Evolutionary conservation across 1,284 basidiomycete genomes (phyloP).

Genomic region (Neolentinus lepideus): DNA sequence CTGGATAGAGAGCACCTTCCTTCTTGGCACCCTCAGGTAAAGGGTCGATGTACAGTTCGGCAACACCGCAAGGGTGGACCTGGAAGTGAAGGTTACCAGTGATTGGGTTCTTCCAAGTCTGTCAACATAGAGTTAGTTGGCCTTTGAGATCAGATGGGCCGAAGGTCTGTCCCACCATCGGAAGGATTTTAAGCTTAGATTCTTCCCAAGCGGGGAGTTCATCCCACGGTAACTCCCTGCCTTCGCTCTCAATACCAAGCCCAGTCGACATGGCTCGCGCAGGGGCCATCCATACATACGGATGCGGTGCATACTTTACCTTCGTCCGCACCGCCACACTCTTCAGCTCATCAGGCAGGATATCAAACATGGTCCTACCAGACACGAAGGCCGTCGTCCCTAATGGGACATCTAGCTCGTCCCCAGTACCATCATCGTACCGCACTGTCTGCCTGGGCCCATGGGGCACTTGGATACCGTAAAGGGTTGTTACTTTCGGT

Average conservation of each 20-base stretch:
- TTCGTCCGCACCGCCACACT: constrained; percentile 74
- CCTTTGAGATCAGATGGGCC: background rate
- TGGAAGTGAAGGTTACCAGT: constrained; percentile 74
- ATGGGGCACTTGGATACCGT: constrained; percentile 69
- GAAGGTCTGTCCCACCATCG: constrained; percentile 42
- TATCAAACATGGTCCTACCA: constrained; percentile 82
- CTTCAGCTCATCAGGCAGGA: constrained; percentile 69
- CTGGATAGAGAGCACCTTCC: constrained; percentile 61
- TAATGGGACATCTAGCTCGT: constrained; percentile 75
- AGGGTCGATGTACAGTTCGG: constrained; percentile 53
- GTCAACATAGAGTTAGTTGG: background rate
- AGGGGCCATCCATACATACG: constrained; percentile 82
- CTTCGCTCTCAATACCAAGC: constrained; percentile 73
- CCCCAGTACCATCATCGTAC: constrained; percentile 88
- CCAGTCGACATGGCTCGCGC: constrained; percentile 68
- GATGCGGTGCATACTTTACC: constrained; percentile 70
- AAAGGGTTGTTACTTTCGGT: constrained; percentile 87
- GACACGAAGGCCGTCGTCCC: constrained; percentile 83
- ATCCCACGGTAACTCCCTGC: constrained; percentile 54
- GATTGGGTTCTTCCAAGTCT: constrained; percentile 83
- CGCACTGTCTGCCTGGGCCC: constrained; percentile 63
- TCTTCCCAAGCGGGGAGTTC: constrained; percentile 75
- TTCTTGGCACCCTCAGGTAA: constrained; percentile 45
- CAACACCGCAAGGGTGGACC: constrained; percentile 62
- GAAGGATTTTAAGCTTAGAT: constrained; percentile 60